phyloP scores from a whole-genome alignment of 2,329 filamentous ascomycete genomes.

The Fusarium nelsonii region DNA sequence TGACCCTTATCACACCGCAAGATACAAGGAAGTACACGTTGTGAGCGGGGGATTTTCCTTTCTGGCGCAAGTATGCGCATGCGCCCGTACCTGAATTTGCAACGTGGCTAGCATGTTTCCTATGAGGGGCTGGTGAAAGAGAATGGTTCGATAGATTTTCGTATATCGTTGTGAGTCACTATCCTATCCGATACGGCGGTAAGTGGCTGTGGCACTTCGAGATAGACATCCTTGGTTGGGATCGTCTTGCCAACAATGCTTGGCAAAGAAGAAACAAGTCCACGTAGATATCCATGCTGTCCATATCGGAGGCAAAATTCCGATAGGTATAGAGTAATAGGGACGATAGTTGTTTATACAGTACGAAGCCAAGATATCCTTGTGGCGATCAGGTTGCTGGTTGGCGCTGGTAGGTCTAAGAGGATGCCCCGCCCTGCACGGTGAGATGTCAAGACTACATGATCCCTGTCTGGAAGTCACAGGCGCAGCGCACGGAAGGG shows the following conservation, averaged over 20 bases:
- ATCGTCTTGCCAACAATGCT: neutral
- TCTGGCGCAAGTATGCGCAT: neutral
- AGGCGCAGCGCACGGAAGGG: neutral
- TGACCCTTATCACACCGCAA: neutral
- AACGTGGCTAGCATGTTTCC: neutral
- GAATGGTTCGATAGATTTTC: neutral
- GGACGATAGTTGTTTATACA: neutral
- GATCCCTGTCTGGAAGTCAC: neutral
- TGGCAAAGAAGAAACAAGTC: neutral
- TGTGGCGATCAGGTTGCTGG: neutral
- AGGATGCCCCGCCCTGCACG: neutral
- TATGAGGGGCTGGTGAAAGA: neutral
- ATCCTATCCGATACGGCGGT: neutral
- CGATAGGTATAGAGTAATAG: neutral
- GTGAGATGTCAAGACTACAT: neutral
- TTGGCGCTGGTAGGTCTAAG: neutral
- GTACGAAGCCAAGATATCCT: neutral
- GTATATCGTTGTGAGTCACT: neutral
- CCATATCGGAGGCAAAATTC: neutral
- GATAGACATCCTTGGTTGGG: no score
- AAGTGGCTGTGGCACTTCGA: no score
- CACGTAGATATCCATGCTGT: neutral
- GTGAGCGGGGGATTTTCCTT: neutral
- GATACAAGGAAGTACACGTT: neutral
- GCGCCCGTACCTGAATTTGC: constrained; percentile 6